phyloP scores from a whole-genome alignment of 139 green algal species.

The Ettlia oleoabundans region DNA sequence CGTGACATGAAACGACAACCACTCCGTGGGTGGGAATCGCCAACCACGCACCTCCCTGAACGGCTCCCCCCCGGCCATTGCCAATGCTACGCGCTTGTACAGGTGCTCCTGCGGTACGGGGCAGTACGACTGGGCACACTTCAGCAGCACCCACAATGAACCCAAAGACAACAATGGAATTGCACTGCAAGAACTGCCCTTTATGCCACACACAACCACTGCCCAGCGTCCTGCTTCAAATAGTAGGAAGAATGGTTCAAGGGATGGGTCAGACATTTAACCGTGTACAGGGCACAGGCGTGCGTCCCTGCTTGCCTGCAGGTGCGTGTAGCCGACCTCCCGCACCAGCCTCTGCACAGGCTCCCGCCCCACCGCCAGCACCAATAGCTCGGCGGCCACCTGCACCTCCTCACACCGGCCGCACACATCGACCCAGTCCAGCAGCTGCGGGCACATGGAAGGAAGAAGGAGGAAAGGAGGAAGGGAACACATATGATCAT shows the following conservation, averaged over 20 bases:
- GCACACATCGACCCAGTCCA: slow-evolving; percentile 15
- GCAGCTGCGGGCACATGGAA: too few species aligned
- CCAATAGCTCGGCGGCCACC: background rate
- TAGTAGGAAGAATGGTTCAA: too few species aligned
- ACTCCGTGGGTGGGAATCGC: background rate
- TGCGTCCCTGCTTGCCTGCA: background rate
- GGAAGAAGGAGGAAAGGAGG: too few species aligned
- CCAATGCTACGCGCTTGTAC: slow-evolving; percentile 3
- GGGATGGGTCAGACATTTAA: too few species aligned
- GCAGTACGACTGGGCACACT: too few species aligned
- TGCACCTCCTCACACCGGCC: slow-evolving; percentile 1
- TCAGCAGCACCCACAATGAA: too few species aligned
- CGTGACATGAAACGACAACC: background rate
- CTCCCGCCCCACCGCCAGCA: slow-evolving; percentile 3
- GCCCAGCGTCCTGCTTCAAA: too few species aligned
- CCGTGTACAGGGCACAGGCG: background rate
- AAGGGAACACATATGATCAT: too few species aligned
- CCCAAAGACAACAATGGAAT: background rate
- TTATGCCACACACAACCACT: too few species aligned
- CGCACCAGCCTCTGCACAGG: background rate
- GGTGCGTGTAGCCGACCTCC: background rate
- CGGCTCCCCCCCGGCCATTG: background rate
- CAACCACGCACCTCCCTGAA: background rate
- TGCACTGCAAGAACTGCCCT: background rate
- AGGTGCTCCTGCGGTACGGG: background rate